phyloP scores from a whole-genome alignment of 495 filamentous ascomycete species.

The Delitschia confertaspora region DNA sequence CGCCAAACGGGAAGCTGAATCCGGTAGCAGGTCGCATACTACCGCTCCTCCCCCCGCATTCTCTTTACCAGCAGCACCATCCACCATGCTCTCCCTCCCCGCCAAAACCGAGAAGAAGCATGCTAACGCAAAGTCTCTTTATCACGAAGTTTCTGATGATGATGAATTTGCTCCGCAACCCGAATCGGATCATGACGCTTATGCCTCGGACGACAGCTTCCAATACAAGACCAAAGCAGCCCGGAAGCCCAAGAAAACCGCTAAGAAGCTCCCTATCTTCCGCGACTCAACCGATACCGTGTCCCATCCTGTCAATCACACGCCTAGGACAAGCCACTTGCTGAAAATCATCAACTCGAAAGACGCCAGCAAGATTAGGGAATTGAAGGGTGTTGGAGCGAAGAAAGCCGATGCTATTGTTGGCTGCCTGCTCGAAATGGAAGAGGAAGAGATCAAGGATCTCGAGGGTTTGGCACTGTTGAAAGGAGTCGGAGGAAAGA shows the following conservation, averaged over 20 bases:
- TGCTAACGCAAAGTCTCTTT: not conserved
- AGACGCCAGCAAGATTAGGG: conserved; percentile 55
- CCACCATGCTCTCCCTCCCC: conserved; percentile 4
- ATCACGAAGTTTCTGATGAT: conserved; percentile 36
- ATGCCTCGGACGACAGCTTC: conserved; percentile 35
- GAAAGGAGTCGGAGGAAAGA: conserved; percentile 51
- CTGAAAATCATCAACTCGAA: conserved; percentile 80
- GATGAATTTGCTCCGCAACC: conserved; percentile 31
- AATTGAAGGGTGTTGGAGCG: conserved; percentile 60
- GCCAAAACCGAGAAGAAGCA: conserved; percentile 3
- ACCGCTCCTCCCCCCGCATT: conserved; percentile 27
- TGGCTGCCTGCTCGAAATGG: conserved; percentile 43
- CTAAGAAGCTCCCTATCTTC: conserved; percentile 27
- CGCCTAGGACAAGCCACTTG: conserved; percentile 61
- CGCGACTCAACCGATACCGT: conserved; percentile 21
- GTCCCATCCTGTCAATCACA: conserved; percentile 34
- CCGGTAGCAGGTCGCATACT: conserved; percentile 1
- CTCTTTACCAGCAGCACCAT: not conserved
- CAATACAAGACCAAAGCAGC: conserved; percentile 35
- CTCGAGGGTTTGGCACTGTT: conserved; percentile 46
- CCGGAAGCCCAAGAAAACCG: conserved; percentile 27
- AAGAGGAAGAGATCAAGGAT: conserved; percentile 40
- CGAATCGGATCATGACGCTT: conserved; percentile 27
- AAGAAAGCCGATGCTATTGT: conserved; percentile 60
- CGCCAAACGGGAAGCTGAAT: conserved; percentile 33